phyloP scores from a whole-genome alignment of 306 rosid genomes.

The Quillaja saponaria region DNA sequence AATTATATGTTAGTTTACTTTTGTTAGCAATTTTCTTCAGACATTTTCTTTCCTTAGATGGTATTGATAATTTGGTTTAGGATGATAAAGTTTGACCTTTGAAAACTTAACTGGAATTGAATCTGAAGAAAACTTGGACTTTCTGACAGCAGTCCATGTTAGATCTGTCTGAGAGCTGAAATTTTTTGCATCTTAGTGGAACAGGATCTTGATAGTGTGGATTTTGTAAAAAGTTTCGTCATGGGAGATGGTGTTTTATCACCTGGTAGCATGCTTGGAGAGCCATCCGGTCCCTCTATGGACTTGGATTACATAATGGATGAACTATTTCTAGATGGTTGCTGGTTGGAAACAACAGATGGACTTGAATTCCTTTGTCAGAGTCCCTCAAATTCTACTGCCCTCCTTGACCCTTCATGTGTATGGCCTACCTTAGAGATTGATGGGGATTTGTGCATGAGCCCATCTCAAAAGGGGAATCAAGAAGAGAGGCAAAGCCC shows the following conservation, averaged over 20 bases:
- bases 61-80: constrained; percentile 33
- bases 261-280: constrained; percentile 55
- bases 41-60: background rate
- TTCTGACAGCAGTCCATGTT: constrained; percentile 10
- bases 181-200: constrained; percentile 2
- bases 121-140: background rate
- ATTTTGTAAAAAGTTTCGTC: constrained; percentile 22
- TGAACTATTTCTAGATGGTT: constrained; percentile 70
- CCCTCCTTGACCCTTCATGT: constrained; percentile 56
- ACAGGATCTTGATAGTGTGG: constrained; percentile 15
- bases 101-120: constrained; percentile 24
- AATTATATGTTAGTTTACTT: background rate
- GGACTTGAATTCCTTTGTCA: constrained; percentile 61
- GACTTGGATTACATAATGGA: constrained; percentile 86
- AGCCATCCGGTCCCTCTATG: constrained; percentile 57
- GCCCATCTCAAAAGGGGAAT: constrained; percentile 34
- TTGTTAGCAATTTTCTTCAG: constrained; percentile 1
- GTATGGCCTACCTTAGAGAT: constrained; percentile 59
- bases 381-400: constrained; percentile 49
- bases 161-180: constrained; percentile 38
- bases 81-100: constrained; percentile 28
- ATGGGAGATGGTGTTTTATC: constrained; percentile 73
- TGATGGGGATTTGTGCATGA: constrained; percentile 18
- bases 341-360: constrained; percentile 81
- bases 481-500: constrained; percentile 35